Evolutionary conservation across 1,139 yeast species (phyloP).

Genomic region (Chernovozyma sophiae-reginae): DNA sequence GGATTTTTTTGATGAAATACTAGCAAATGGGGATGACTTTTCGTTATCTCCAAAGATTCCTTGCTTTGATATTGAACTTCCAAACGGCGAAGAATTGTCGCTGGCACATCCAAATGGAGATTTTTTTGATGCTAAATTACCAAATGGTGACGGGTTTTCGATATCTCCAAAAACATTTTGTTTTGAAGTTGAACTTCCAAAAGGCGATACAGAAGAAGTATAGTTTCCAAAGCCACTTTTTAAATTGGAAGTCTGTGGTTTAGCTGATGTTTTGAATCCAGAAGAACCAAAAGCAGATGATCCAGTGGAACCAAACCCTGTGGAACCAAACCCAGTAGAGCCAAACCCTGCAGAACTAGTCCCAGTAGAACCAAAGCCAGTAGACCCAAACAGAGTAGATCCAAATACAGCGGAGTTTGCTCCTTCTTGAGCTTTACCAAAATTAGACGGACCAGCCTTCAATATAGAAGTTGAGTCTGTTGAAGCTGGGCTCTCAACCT

Average conservation of each 20-base stretch:
- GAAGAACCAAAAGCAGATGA: constrained; percentile 13
- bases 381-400: neutral
- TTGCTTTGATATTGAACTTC: neutral
- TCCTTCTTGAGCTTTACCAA: too few relatives aligned
- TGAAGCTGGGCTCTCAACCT: neutral
- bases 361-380: constrained; percentile 8
- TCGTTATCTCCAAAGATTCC: too few relatives aligned
- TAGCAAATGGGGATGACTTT: constrained; percentile 2
- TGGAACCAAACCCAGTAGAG: constrained; percentile 8
- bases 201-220: neutral
- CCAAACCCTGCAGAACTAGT: constrained; percentile 13
- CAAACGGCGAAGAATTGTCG: constrained; percentile 1
- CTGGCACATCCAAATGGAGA: constrained; percentile 1
- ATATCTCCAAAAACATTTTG: neutral
- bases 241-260: neutral
- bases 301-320: constrained; percentile 11
- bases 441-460: neutral
- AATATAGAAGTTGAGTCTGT: neutral
- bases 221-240: neutral
- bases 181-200: neutral
- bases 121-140: neutral
- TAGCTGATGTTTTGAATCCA: constrained; percentile 9
- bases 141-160: constrained; percentile 1
- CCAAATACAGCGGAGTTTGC: neutral
- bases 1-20: too few relatives aligned